Evolutionary conservation across 805 yeast species (phyloP), one percentile per base, ranked within the genome.

Genomic region (Metschnikowia similis): DNA sequence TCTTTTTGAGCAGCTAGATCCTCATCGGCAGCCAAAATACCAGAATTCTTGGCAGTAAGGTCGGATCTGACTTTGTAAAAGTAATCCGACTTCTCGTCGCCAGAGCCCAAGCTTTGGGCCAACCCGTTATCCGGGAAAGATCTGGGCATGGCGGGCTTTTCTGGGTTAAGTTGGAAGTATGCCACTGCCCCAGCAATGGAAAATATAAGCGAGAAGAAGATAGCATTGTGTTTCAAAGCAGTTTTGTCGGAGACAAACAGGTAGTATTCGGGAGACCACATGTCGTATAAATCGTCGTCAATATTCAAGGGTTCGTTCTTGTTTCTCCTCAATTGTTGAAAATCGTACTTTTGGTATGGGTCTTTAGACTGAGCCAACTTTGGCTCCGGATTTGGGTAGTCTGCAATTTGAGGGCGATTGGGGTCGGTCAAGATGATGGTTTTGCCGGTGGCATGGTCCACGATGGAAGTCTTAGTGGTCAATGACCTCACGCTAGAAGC

Each of bases 261-360:
- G 65, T 75, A 81, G 62, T 83, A 78, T 62, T 88, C 95, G 10
- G 96, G 94, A 8, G 96, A 80, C 96, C 96, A 88, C 76, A 87
- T 77, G 66, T 88, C 91, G 62, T 83, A 75, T 66, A 80, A 71
- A 62, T 88, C 96, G 57, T 84, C 86, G 59, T 83, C 81, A 48
- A 83, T 81, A 64, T 83, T 83, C 56, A 87, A 66, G 29, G 89
- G 87, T 54, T 88, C 90, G 56, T 81, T 79, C 56, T 80, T 74
- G 73, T 88, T 87, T 70, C 95, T 82, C 72, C 92, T 80, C 66
- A 84, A 80, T 69, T 87, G 95, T 59, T 74, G 87, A 65, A 87
- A 92, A 65, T 87, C 94, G 68, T 84, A 88, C 62, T 80, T 82
- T 53, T 69, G 75, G 63, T 85, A 82, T 41, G 94, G 95, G 63